Evolutionary conservation across 2,329 filamentous ascomycete genomes (phyloP).

Genomic region (Cladophialophora carrionii): DNA sequence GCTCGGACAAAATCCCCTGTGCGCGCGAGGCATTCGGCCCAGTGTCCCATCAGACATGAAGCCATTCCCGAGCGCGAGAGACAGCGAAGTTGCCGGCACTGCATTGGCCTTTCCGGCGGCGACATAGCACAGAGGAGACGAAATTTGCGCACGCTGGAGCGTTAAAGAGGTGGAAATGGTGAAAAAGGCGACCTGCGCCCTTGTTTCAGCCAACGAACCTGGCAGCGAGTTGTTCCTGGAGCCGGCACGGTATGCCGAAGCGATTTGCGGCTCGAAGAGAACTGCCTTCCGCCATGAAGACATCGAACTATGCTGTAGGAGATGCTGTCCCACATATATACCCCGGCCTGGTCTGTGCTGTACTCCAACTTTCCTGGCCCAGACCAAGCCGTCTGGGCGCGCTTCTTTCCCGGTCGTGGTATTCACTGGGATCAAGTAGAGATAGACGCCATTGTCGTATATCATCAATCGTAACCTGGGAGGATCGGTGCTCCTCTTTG

Average conservation of each 20-base stretch:
- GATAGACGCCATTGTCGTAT: not conserved
- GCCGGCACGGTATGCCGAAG: slow-evolving; percentile 9
- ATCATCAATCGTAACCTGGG: slow-evolving; percentile 42
- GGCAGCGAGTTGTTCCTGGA: slow-evolving; percentile 5
- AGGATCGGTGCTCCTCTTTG: slow-evolving; percentile 46
- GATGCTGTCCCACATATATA: slow-evolving; percentile 8
- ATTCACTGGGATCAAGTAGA: not conserved
- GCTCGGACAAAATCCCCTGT: not conserved
- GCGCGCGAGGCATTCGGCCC: not conserved
- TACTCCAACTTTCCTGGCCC: slow-evolving; percentile 12
- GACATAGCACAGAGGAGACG: slow-evolving; percentile 14
- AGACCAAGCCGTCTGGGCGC: not conserved
- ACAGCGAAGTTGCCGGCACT: not conserved
- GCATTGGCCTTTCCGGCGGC: not conserved
- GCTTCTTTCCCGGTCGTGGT: not conserved
- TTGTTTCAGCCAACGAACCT: slow-evolving; percentile 13
- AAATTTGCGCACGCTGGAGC: slow-evolving; percentile 18
- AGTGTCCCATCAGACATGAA: not conserved
- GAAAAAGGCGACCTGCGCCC: slow-evolving; percentile 24
- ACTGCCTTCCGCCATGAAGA: slow-evolving; percentile 6
- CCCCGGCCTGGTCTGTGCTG: slow-evolving; percentile 3
- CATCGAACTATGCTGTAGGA: slow-evolving; percentile 21
- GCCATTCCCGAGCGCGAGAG: not conserved
- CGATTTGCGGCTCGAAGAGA: slow-evolving; percentile 6
- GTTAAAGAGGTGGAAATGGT: slow-evolving; percentile 7